Evolutionary conservation across 1,284 basidiomycete species (phyloP).

Genomic region (Boletellus deceptivus): DNA sequence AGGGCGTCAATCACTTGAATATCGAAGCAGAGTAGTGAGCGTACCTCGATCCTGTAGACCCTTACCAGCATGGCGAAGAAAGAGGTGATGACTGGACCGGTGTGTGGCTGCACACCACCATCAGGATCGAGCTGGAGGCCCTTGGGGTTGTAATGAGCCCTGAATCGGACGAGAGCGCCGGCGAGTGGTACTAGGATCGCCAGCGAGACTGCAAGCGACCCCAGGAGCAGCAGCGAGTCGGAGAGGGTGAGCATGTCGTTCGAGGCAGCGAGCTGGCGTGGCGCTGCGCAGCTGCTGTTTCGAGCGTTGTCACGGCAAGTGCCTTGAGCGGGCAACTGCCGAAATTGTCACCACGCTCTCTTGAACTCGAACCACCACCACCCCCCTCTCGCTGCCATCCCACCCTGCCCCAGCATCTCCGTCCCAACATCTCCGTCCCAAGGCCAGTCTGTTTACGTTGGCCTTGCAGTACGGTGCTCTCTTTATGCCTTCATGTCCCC

Average conservation of each 20-base stretch:
- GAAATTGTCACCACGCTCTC: slow-evolving; percentile 20
- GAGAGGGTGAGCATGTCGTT: slow-evolving; percentile 37
- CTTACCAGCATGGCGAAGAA: slow-evolving; percentile 71
- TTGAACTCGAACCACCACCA: slow-evolving; percentile 42
- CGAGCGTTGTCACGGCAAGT: slow-evolving; percentile 27
- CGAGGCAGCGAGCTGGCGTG: not conserved
- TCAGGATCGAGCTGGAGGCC: slow-evolving; percentile 81
- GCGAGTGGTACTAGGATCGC: slow-evolving; percentile 58
- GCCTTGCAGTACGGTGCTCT: not conserved
- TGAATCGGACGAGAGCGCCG: slow-evolving; percentile 68
- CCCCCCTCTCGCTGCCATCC: slow-evolving; percentile 11
- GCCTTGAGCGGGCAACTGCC: slow-evolving; percentile 25
- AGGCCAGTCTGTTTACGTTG: slow-evolving; percentile 1
- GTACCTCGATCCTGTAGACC: slow-evolving; percentile 74
- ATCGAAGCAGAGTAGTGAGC: slow-evolving; percentile 12
- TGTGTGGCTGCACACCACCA: slow-evolving; percentile 71
- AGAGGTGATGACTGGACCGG: slow-evolving; percentile 63
- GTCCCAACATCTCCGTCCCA: not conserved
- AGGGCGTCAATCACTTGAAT: not conserved
- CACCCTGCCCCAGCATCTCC: not conserved
- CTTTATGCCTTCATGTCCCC: not conserved
- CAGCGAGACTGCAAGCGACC: slow-evolving; percentile 45
- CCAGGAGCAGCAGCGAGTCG: slow-evolving; percentile 46
- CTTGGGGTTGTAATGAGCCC: slow-evolving; percentile 80
- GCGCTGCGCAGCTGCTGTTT: slow-evolving; percentile 6